Base-by-base conservation (phyloP, 305 asterid genomes). In the Ilex paraguariensis region DNA sequence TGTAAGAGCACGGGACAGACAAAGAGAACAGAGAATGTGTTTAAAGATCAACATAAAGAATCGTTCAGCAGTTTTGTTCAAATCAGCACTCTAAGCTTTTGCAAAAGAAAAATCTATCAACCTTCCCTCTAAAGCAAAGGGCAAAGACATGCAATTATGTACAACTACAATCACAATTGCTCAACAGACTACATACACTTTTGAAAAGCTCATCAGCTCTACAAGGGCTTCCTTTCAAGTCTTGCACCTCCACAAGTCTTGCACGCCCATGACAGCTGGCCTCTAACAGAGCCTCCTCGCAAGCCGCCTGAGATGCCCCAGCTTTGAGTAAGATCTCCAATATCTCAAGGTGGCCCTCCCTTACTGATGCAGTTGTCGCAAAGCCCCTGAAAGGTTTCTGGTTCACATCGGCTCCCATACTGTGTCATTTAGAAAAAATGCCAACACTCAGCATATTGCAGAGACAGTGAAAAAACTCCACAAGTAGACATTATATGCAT, bases 251-350 rank as follows among this genome's bases (percentile, higher is more conserved):
- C 50, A 75, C 85, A 33, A 78, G 50, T 31, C 72, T 76, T 13
- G 81, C 74, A 59, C 81, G 72, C 36, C 96, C 96, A 65, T 86
- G 87, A 73, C 65, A 80, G 86, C 91, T 66, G 62, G 86, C 91
- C 76, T 86, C 96, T 57, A 86, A 66, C 59, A 88, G 74, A 42
- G 96, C 95, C 68, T 88, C 95, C 80, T 88, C 96, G 59, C 96
- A 88, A 70, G 95, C 90, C 28, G 80, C 81, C 62, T 88, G 96
- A 66, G 82, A 86, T 42, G 96, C 83, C 65, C 96, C 96, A 31
- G 91, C 82, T 73, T 82, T 84, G 59, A 86, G 74, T 75, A 88
- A 77, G 75, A 84, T 77, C 73, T 82, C 83, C 53, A 84, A 78
- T 70, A 84, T 86, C 71, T 81, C 88, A n/a, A 65, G 66, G 68